These are phyloP conservation scores for Trichoderma lentiforme DNA, from an alignment of 2,329 filamentous ascomycete species.

Conservation along the genomic window DNA sequence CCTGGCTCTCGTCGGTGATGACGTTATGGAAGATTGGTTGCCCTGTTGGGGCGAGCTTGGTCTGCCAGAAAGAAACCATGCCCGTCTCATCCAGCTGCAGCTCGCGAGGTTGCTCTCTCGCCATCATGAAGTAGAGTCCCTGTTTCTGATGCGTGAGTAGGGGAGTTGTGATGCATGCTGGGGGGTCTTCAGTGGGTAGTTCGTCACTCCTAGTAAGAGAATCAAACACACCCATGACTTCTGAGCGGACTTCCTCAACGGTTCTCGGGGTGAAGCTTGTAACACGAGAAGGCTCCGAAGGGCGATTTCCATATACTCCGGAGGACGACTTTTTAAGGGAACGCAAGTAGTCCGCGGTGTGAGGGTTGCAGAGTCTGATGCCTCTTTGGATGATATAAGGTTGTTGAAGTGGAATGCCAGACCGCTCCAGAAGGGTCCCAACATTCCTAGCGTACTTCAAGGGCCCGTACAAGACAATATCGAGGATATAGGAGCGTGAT, in stretches of 20 bases:
- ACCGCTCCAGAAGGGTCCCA: conserved; percentile 62
- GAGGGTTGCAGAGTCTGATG: conserved; percentile 73
- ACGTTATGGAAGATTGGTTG: conserved; percentile 72
- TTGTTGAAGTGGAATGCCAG: conserved; percentile 63
- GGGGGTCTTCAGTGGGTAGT: conserved; percentile 69
- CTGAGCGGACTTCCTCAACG: conserved; percentile 79
- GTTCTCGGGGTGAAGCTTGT: conserved; percentile 50
- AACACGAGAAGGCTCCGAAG: conserved; percentile 28
- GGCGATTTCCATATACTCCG: conserved; percentile 28
- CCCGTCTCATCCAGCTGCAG: conserved; percentile 56
- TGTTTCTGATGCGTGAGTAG: conserved; percentile 87
- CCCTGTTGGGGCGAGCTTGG: conserved; percentile 48
- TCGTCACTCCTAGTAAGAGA: conserved; percentile 72
- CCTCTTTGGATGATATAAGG: conserved; percentile 65
- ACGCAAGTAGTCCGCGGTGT: conserved; percentile 51
- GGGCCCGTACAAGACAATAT: conserved; percentile 77
- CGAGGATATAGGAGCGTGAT: conserved; percentile 60
- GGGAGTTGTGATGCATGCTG: conserved; percentile 58
- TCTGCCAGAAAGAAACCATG: conserved; percentile 75
- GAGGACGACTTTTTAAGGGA: conserved; percentile 31
- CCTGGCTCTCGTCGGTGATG: conserved; percentile 69
- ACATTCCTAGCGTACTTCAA: conserved; percentile 62
- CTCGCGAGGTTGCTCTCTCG: conserved; percentile 66
- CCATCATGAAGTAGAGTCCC: conserved; percentile 80
- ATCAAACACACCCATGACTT: conserved; percentile 86